These are phyloP conservation scores for Venturia aucupariae DNA, from an alignment of 2,329 filamentous ascomycete genomes.

Conservation along the genomic window DNA sequence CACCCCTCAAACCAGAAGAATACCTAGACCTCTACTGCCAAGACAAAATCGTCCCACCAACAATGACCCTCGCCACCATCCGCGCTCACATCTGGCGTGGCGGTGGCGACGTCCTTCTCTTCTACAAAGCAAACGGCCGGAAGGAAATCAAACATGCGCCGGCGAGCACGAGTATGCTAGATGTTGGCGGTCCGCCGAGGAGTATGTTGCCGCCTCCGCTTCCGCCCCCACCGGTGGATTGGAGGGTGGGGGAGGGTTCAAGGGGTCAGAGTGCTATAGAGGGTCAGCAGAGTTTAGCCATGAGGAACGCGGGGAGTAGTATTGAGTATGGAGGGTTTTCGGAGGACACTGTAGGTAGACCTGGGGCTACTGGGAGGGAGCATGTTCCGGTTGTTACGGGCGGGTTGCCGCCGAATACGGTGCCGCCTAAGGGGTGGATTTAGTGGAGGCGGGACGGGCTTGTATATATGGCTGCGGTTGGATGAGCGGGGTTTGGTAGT, in stretches of 20 bases:
- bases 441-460: neutral
- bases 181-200: neutral
- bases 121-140: constrained; percentile 87
- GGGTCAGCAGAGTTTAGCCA: neutral
- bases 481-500: neutral
- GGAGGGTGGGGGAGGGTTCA: neutral
- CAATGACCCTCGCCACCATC: constrained; percentile 90
- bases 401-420: neutral
- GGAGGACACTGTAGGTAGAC: neutral
- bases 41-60: constrained; percentile 70
- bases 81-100: constrained; percentile 90
- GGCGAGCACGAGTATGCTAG: neutral
- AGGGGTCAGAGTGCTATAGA: neutral
- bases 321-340: neutral
- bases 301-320: neutral
- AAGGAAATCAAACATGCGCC: constrained; percentile 44
- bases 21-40: constrained; percentile 95
- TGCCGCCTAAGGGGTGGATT: neutral
- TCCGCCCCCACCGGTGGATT: neutral
- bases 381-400: neutral
- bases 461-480: neutral
- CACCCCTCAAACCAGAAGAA: constrained; percentile 67
- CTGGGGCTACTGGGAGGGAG: neutral
- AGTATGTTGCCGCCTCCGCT: neutral
- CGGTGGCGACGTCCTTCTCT: constrained; percentile 81